Percentiles rank a stretch among this genome's conserved stretches.
These are phyloP conservation scores for Cercophora sp. DNA, from an alignment of 495 filamentous ascomycete genomes.

Conservation along the genomic window DNA sequence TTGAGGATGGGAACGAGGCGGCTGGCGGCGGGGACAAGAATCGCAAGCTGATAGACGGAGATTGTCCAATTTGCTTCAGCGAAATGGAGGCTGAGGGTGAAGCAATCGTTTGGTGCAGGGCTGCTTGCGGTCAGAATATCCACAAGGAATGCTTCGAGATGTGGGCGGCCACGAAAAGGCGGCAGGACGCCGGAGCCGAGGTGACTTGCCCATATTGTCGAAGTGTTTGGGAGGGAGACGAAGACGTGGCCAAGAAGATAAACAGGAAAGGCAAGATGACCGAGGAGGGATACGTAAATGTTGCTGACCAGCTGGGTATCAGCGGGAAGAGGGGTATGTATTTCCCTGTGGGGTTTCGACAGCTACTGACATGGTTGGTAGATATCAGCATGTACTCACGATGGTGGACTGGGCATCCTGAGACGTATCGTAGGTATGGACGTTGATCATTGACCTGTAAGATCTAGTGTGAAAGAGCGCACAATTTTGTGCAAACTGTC, in stretches of 20 bases:
- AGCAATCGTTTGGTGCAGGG: constrained; percentile 65
- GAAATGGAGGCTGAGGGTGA: constrained; percentile 57
- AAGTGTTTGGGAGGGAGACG: constrained; percentile 57
- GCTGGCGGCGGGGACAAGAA: constrained; percentile 27
- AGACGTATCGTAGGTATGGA: background rate
- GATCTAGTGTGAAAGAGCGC: no score
- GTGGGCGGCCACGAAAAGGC: constrained; percentile 58
- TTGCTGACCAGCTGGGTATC: constrained; percentile 59
- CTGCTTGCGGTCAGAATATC: constrained; percentile 74
- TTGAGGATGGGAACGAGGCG: constrained; percentile 9
- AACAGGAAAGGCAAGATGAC: constrained; percentile 37
- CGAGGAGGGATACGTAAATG: constrained; percentile 63
- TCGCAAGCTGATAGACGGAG: constrained; percentile 57
- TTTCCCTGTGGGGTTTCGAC: background rate
- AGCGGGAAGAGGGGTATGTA: constrained; percentile 48
- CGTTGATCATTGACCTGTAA: no score
- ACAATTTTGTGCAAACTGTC: no score
- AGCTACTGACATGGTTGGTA: background rate
- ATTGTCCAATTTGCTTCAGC: constrained; percentile 77
- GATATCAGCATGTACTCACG: constrained; percentile 23
- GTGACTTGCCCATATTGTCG: constrained; percentile 64
- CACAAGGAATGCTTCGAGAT: constrained; percentile 68
- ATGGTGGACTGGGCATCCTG: constrained; percentile 16
- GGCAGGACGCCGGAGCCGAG: constrained; percentile 23
- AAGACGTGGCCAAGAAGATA: constrained; percentile 44